phyloP scores from a whole-genome alignment of 2,329 filamentous ascomycete genomes.

The Plenodomus biglobosus region DNA sequence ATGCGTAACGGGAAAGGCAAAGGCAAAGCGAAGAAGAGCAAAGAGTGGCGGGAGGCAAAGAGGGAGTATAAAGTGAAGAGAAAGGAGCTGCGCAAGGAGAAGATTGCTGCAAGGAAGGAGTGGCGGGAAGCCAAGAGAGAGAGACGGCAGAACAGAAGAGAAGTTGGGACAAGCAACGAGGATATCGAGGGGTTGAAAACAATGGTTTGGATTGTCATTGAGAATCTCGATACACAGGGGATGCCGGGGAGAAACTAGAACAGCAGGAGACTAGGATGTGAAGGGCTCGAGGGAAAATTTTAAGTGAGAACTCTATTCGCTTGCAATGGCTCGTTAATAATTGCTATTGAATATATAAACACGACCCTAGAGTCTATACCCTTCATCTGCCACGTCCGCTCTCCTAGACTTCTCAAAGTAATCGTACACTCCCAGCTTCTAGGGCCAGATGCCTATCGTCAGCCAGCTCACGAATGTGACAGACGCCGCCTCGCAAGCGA shows the following conservation, averaged over 20 bases:
- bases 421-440: too few species aligned
- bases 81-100: constrained; percentile 21
- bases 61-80: constrained; percentile 26
- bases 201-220: constrained; percentile 37
- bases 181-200: constrained; percentile 3
- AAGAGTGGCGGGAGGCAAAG: constrained; percentile 26
- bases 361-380: too few species aligned
- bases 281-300: too few species aligned
- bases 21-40: constrained; percentile 22
- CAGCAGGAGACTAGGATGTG: background rate
- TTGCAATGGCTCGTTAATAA: too few species aligned
- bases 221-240: constrained; percentile 22
- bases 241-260: background rate
- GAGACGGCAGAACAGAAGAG: background rate
- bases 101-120: constrained; percentile 14
- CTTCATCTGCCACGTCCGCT: too few species aligned
- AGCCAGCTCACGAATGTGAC: too few species aligned
- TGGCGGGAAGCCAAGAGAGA: constrained; percentile 16
- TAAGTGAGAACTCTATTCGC: too few species aligned
- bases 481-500: too few species aligned
- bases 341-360: too few species aligned
- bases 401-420: too few species aligned
- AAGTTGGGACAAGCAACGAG: background rate
- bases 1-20: constrained; percentile 18
- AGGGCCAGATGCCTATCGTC: too few species aligned